Base-by-base conservation (phyloP, 2,329 filamentous ascomycete species). In the Microdochium bolleyi region DNA sequence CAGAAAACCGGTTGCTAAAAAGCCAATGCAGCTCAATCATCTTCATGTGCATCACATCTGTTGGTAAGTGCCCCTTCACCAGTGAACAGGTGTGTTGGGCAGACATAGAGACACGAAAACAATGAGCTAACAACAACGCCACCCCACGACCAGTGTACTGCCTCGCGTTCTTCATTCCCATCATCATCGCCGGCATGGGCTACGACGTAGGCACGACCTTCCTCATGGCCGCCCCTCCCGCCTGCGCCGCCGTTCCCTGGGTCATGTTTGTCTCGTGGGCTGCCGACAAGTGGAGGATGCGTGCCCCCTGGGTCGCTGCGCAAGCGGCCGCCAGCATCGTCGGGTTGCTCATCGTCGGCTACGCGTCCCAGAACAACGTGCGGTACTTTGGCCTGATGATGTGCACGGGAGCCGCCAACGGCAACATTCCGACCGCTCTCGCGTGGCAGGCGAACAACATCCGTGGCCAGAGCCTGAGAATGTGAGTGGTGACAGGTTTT, bases 381-480 rank as follows among this genome's bases (percentile, higher is more conserved):
- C 48, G 48, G 10, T 49, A 27, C 48, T 49, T 49, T 30, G 48
- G 48, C 24, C 24, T 49, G 10, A 27, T 49, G 24, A 16, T 49
- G 7, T 19, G n/a, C 24, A 30, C 25, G 11, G 48, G 24, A 3
- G 48, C 48, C n/a, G 48, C 48, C n/a, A 49, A 49, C 24, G 48
- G 48, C 48, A 49, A 49, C 48, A 25, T 49, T 14, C 48, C 48
- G 14, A 49, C 48, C 21, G 48, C 25, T 7, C n/a, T 49, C 24
- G 48, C 48, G 24, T 49, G 48, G 48, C 48, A 49, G 48, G 48
- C 48, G 9, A 49, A 49, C 48, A 49, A 49, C 21, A 49, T 49
- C 16, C 48, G 48, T 9, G 48, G 48, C 3, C 48, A 49, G 48
- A 49, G 48, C 24, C n/a, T 49, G 48, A 19, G 48, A 11, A 49